These are phyloP conservation scores for Butyriboletus loyo DNA, from an alignment of 768 basidiomycete genomes.

Conservation along the genomic window DNA sequence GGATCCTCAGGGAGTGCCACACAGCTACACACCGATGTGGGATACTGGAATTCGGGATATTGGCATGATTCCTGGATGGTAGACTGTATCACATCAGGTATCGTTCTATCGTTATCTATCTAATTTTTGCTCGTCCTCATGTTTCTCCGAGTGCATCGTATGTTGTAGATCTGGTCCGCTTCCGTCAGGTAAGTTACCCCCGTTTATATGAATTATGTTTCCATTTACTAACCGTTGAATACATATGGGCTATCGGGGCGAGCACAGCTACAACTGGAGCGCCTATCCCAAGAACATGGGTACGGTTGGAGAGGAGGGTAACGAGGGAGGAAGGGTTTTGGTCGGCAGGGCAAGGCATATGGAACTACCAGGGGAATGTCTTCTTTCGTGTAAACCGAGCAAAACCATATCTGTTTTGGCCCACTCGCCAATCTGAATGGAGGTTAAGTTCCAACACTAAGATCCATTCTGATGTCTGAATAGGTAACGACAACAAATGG, in stretches of 20 bases:
- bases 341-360: no score
- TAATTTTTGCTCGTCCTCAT: conserved; percentile 7
- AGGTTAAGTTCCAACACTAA: no score
- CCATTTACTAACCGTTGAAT: background rate
- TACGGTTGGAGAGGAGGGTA: no score
- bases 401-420: no score
- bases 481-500: no score
- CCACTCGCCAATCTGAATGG: no score
- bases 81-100: conserved; percentile 94
- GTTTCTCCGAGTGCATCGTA: conserved; percentile 72
- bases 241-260: conserved; percentile 58
- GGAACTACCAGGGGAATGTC: no score
- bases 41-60: conserved; percentile 97
- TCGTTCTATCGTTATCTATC: conserved; percentile 14
- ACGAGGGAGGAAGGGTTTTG: no score
- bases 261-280: no score
- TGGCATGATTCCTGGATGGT: conserved; percentile 85
- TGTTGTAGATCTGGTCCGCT: conserved; percentile 91
- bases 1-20: conserved; percentile 89
- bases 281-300: no score
- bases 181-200: conserved; percentile 66
- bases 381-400: no score
- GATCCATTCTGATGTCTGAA: no score
- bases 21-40: conserved; percentile 97
- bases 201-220: background rate